Evolutionary conservation across 768 basidiomycete species (phyloP).

Genomic region (Kwoniella bestiolae): DNA sequence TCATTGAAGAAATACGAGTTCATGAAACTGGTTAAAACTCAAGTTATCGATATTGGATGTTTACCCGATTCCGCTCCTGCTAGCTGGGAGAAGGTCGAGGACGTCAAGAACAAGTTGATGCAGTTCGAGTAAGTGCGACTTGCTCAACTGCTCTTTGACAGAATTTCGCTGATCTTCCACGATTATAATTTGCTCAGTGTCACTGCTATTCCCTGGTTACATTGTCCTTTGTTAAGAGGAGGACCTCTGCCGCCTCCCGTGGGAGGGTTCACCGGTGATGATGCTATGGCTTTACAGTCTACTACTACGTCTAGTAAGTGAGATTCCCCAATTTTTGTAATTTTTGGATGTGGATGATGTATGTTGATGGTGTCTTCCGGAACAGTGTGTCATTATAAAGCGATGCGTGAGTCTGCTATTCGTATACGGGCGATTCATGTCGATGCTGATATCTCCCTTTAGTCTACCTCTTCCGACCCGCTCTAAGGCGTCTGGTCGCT

Average conservation of each 20-base stretch:
- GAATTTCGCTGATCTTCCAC: no score
- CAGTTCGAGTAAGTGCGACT: constrained; percentile 41
- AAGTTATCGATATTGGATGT: constrained; percentile 48
- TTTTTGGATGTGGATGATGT: neutral
- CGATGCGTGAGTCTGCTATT: constrained; percentile 28
- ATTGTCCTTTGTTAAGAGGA: constrained; percentile 44
- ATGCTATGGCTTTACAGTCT: constrained; percentile 25
- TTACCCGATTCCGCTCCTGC: constrained; percentile 39
- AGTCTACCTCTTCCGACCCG: constrained; percentile 49
- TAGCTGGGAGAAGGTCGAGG: constrained; percentile 31
- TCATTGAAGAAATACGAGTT: constrained; percentile 36
- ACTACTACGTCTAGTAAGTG: constrained; percentile 35
- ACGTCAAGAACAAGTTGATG: constrained; percentile 28
- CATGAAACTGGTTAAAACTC: constrained; percentile 39
- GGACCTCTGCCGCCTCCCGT: constrained; percentile 24
- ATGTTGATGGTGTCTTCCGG: neutral
- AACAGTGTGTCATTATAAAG: constrained; percentile 51
- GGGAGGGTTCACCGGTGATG: constrained; percentile 23
- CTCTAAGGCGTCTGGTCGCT: constrained; percentile 41
- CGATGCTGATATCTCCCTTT: constrained; percentile 1
- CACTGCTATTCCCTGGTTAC: constrained; percentile 22
- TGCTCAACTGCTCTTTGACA: no score
- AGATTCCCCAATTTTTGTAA: neutral
- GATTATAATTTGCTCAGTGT: no score
- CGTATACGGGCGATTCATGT: no score